Evolutionary conservation across 495 filamentous ascomycete species (phyloP).

Genomic region (Acidomyces sp.): DNA sequence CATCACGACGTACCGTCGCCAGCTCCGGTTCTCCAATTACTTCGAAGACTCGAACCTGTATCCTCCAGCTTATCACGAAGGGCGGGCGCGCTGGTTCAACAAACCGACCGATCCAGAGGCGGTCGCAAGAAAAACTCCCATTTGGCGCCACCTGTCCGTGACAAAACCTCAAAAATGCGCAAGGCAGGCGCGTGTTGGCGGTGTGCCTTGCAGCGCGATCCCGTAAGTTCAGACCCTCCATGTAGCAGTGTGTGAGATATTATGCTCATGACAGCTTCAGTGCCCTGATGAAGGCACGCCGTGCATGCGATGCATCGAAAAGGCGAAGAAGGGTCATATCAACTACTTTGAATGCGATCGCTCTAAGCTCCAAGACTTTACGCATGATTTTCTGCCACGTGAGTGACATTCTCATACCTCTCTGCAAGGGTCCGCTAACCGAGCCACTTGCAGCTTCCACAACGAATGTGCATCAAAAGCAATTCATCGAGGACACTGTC

Average conservation of each 20-base stretch:
- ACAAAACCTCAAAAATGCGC: slow-evolving; percentile 21
- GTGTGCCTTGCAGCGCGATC: slow-evolving; percentile 27
- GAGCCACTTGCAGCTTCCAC: slow-evolving; percentile 15
- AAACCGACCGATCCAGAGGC: slow-evolving; percentile 4
- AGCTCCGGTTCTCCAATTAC: too few relatives aligned
- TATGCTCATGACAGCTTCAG: slow-evolving; percentile 1
- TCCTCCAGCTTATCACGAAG: too few relatives aligned
- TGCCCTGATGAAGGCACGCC: slow-evolving; percentile 20
- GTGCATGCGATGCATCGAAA: slow-evolving; percentile 25
- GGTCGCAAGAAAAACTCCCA: slow-evolving; percentile 3
- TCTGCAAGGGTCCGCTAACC: neutral
- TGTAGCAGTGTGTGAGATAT: too few relatives aligned
- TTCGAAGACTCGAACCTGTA: too few relatives aligned
- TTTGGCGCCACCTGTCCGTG: neutral
- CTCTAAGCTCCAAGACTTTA: slow-evolving; percentile 23
- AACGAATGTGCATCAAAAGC: slow-evolving; percentile 26
- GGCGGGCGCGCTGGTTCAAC: too few relatives aligned
- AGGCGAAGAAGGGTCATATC: slow-evolving; percentile 16
- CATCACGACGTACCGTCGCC: too few relatives aligned
- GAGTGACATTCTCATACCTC: slow-evolving; percentile 1
- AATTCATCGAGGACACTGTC: slow-evolving; percentile 24
- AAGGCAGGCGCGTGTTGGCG: slow-evolving; percentile 27
- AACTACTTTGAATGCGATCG: slow-evolving; percentile 24
- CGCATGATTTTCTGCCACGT: slow-evolving; percentile 24
- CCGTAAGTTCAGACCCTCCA: too few relatives aligned